Conservation (phyloP, 495 filamentous ascomycete genomes). For the Penicillium macrosclerotiorum region DNA sequence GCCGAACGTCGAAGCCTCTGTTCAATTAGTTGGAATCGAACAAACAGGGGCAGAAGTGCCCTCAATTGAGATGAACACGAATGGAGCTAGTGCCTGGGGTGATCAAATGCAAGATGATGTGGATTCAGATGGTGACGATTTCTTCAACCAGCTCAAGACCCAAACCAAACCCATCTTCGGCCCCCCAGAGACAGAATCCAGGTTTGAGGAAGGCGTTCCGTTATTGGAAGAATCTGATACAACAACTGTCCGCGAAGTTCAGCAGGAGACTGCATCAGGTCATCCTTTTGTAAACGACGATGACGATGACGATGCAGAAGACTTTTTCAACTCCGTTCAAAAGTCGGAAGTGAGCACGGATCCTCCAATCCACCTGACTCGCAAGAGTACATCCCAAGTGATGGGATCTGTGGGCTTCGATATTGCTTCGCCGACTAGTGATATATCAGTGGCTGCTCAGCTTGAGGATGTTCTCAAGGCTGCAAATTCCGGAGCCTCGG, state of each 20-base stretch:
- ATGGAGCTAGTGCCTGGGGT: slow-evolving; percentile 30
- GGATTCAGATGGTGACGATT: slow-evolving; percentile 44
- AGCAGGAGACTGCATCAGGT: slow-evolving; percentile 18
- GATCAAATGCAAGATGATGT: slow-evolving; percentile 27
- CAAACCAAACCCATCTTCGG: slow-evolving; percentile 48
- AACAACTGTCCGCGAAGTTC: slow-evolving; percentile 14
- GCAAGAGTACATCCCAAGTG: slow-evolving; percentile 46
- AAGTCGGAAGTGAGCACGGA: slow-evolving; percentile 8
- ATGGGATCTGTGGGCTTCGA: slow-evolving; percentile 31
- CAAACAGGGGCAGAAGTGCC: background rate
- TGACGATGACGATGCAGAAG: slow-evolving; percentile 37
- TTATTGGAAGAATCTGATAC: slow-evolving; percentile 34
- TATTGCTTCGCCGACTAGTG: slow-evolving; percentile 30
- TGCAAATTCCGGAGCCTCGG: slow-evolving; percentile 22
- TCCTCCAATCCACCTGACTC: slow-evolving; percentile 27
- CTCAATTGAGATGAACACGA: slow-evolving; percentile 14
- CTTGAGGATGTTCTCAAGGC: slow-evolving; percentile 32
- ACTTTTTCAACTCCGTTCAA: slow-evolving; percentile 33
- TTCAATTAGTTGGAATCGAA: background rate
- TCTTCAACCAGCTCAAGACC: slow-evolving; percentile 49
- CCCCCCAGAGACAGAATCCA: slow-evolving; percentile 43
- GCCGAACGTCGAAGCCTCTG: background rate
- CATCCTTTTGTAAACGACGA: slow-evolving; percentile 38
- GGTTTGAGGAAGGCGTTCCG: slow-evolving; percentile 49
- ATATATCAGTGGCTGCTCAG: slow-evolving; percentile 32